Base-by-base conservation (phyloP, 805 yeast genomes). In the Zygosaccharomyces bisporus region DNA sequence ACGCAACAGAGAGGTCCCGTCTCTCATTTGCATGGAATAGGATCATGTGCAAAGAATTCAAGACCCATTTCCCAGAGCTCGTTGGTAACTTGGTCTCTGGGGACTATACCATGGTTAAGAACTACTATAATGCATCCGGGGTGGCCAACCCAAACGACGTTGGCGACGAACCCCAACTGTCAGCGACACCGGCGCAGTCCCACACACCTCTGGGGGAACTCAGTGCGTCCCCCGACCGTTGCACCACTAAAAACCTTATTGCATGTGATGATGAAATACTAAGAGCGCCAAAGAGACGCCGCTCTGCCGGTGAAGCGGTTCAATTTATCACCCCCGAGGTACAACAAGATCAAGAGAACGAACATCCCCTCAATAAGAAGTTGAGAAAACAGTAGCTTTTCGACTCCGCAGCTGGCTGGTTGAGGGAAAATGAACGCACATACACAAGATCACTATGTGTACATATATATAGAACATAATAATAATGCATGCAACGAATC, bases 11-110 rank as follows among this genome's bases (percentile, higher is more conserved):
- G 6, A 44, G 32, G 13, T 38, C 51, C 16, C 39, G 47, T 19
- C 21, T 47, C 6, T 25, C 38, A 3, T 38, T 44, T 19, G 60
- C 60, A 6, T 63, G 68, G 68, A 63, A 63, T 44, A 54, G 67
- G 25, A 52, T 60, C 2, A 52, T 61, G 47, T 49, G 53, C 25
- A 55, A 54, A 39, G 60, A 54, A 12, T 63, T 63, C 39, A 59
- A 52, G 23, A 6, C 32, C 3, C 39, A 47, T 10, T 63, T 62
- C 41, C 68, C 68, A 5, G 64, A 60, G 24, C 45, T 62, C 10
- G 14, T 51, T 6, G 63, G 61, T 1, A 47, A 32, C 6, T 45
- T 60, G 34, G 54, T 47, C 18, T 45, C 51, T 13, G 61, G 61
- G 31, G 64, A 60, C 41, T 60, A 58, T 27, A 47, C 46, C 30